Evolutionary conservation across 768 basidiomycete genomes (phyloP), one percentile per base, ranked within the genome.

Genomic region (Sporobolomyces phaffii): DNA sequence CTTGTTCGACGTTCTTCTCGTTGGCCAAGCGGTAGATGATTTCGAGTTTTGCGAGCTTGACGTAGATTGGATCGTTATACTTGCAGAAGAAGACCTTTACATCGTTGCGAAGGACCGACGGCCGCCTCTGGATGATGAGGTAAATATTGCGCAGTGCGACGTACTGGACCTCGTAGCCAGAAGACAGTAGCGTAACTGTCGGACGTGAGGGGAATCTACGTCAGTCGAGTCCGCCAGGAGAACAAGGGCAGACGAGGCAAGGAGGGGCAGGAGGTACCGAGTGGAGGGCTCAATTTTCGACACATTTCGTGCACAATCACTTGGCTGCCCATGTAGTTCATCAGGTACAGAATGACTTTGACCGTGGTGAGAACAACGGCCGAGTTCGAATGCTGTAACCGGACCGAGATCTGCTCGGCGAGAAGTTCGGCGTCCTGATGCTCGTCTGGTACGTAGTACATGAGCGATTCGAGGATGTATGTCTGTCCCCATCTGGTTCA

Each of bases 31-130:
- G 86, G 78, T 98, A 98, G 90, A 99, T 98, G 75, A 98, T 97
- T 78, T 98, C 96, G 58, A 99, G 81, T 74, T 99, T 98, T 54
- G 93, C 94, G 34, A 99, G 83, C 77, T 99, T 98, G 77, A 98
- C 91, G 77, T 98, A 99, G 72, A 98, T 96, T 3, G 96, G 96
- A 75, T 98, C 96, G 77, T 98, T 98, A 78, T 98, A 99, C 79
- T 99, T 98, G 88, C 92, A 97, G 80, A 99, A 99, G 80, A 99
- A 98, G 18, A 97, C 93, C 74, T 91, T 91, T 75, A 99, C 94
- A 76, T 98, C 96, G 78, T 96, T 96, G 79, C 89, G 89, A 45
- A 99, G 81, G 36, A 99, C 90, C 17, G 86, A 78, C 5, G 96
- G 92, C 34, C 96, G 84, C 52, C 94, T 85, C 80, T 98, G 96